A percentile compares a stretch with the other conserved stretches of the same genome.
Evolutionary conservation across 805 yeast species (phyloP).

Genomic region (Candida nonsorbophila): DNA sequence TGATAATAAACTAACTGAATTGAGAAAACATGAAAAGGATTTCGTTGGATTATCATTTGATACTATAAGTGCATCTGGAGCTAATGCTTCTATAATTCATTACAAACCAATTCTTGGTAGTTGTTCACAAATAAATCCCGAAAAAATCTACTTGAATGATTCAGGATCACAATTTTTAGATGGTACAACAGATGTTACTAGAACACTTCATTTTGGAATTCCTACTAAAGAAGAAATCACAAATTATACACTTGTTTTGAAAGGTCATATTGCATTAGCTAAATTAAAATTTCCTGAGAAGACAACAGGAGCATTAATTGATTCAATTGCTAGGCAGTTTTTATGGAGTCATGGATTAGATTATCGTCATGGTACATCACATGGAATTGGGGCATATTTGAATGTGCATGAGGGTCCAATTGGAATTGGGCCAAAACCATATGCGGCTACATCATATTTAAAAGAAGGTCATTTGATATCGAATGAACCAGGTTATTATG

Average conservation of each 20-base stretch:
- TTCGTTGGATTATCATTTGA: constrained; percentile 66
- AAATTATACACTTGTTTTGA: constrained; percentile 53
- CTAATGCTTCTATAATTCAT: constrained; percentile 75
- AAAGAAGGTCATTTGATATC: constrained; percentile 52
- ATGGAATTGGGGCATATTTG: constrained; percentile 58
- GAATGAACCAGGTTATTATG: constrained; percentile 61
- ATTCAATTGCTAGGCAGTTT: constrained; percentile 53
- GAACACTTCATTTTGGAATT: constrained; percentile 50
- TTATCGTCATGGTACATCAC: constrained; percentile 62
- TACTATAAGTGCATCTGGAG: constrained; percentile 70
- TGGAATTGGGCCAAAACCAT: constrained; percentile 54
- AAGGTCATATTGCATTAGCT: constrained; percentile 50
- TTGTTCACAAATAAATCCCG: constrained; percentile 47
- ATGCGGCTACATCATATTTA: constrained; percentile 39
- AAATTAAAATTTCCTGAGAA: constrained; percentile 49
- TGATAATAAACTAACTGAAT: constrained; percentile 40
- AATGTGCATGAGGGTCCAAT: constrained; percentile 63
- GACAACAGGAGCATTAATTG: constrained; percentile 50
- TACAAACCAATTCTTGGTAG: constrained; percentile 51
- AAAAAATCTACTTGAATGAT: constrained; percentile 71
- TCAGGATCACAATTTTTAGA: constrained; percentile 89
- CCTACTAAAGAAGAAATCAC: constrained; percentile 43
- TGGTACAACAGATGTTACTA: constrained; percentile 72
- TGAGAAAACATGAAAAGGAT: constrained; percentile 36
- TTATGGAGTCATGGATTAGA: constrained; percentile 55